These are phyloP conservation scores for Endocalyx cinctus DNA, from an alignment of 2,329 filamentous ascomycete species.

Conservation along the genomic window DNA sequence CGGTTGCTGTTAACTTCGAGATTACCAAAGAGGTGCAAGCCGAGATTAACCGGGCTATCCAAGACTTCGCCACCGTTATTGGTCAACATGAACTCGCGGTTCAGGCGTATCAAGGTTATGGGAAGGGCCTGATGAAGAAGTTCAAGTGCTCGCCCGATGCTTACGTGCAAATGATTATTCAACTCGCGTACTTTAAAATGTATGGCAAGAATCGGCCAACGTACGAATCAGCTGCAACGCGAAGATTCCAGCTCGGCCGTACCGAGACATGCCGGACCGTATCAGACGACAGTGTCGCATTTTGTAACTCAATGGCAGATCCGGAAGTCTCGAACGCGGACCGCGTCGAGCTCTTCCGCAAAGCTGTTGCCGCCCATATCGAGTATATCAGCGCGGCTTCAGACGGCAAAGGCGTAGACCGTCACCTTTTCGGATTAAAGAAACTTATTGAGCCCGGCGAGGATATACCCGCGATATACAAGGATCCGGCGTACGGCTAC, in stretches of 20 bases:
- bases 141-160: constrained; percentile 98
- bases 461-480: constrained; percentile 75
- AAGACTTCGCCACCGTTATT: constrained; percentile 78
- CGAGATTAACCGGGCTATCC: constrained; percentile 73
- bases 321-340: constrained; percentile 57
- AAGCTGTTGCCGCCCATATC: constrained; percentile 74
- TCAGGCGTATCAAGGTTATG: constrained; percentile 94
- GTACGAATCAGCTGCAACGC: constrained; percentile 92
- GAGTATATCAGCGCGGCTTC: constrained; percentile 88
- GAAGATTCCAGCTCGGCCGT: constrained; percentile 92
- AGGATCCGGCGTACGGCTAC: constrained; percentile 82
- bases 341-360: constrained; percentile 71
- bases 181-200: constrained; percentile 98
- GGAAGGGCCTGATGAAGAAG: constrained; percentile 98
- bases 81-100: constrained; percentile 85
- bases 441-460: constrained; percentile 78
- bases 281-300: constrained; percentile 85
- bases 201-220: constrained; percentile 96
- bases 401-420: constrained; percentile 89
- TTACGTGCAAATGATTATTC: constrained; percentile 97
- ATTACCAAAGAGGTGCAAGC: constrained; percentile 67
- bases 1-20: constrained; percentile 71
- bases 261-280: constrained; percentile 95
- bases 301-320: constrained; percentile 84
- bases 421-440: constrained; percentile 96